Evolutionary conservation across 768 basidiomycete genomes (phyloP).

Genomic region (Xerocomus potaroensis): DNA sequence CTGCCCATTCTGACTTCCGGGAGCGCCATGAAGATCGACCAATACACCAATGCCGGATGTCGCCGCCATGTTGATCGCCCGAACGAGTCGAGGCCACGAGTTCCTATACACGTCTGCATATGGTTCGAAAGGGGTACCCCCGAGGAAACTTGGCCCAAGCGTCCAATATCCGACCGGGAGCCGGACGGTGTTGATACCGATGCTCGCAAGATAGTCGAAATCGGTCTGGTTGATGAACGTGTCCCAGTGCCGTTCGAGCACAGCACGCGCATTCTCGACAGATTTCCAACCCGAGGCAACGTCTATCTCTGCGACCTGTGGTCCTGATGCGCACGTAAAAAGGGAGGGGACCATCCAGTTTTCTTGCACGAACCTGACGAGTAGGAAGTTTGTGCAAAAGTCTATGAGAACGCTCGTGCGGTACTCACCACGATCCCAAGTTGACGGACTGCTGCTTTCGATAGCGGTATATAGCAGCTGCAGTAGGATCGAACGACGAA

Average conservation of each 20-base stretch:
- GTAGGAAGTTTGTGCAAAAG: not conserved
- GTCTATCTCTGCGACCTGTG: constrained; percentile 54
- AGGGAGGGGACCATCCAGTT: constrained; percentile 70
- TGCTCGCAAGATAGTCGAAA: constrained; percentile 54
- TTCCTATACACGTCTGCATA: constrained; percentile 41
- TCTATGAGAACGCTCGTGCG: too few species aligned
- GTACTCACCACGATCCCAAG: constrained; percentile 17
- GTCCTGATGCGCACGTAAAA: constrained; percentile 53
- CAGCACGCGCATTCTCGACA: constrained; percentile 37
- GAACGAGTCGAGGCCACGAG: constrained; percentile 34
- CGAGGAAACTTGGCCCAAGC: constrained; percentile 26
- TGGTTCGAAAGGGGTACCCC: constrained; percentile 36
- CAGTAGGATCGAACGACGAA: constrained; percentile 12
- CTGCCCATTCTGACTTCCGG: constrained; percentile 44
- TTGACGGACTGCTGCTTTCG: constrained; percentile 22
- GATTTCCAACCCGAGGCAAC: constrained; percentile 54
- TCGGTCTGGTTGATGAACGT: constrained; percentile 63
- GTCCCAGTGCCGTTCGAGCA: constrained; percentile 74
- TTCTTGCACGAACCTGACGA: constrained; percentile 63
- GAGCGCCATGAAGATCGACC: constrained; percentile 51
- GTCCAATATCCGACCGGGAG: constrained; percentile 59
- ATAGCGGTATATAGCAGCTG: constrained; percentile 17
- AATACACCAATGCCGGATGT: constrained; percentile 43
- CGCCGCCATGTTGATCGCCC: constrained; percentile 41
- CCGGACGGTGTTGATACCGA: constrained; percentile 59